Evolutionary conservation across 169 alveolate species (phyloP), one percentile per base, ranked within the genome.

Genomic region (Eimeria maxima): DNA sequence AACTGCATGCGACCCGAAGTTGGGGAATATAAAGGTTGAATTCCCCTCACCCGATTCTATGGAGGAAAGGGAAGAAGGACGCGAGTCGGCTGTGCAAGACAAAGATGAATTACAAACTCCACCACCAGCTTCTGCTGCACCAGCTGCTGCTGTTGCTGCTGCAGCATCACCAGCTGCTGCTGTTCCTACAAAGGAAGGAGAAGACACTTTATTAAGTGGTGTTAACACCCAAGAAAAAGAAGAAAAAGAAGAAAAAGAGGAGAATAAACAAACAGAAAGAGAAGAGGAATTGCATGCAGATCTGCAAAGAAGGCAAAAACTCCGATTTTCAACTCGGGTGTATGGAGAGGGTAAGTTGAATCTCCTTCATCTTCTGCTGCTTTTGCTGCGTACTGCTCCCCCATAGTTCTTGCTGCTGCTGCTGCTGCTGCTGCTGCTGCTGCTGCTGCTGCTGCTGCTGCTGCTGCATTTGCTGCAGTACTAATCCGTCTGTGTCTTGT

Each of bases 391-490:
- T n/a, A n/a, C n/a, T n/a, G n/a, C n/a, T n/a, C n/a, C n/a, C n/a
- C n/a, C n/a, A n/a, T n/a, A n/a, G n/a, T n/a, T 65, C 29, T n/a
- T 65, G 74, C 74, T 65, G 74, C 74, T 65, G 74, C 74, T 65
- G 74, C 74, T 67, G 76, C 76, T 67, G 76, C 76, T 16, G 76
- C 27, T 67, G 76, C 27, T 67, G 76, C 42, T 5, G 76, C 76
- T 5, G 76, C 76, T 67, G 76, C 33, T 67, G 76, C 76, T 67
- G 76, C 76, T 5, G 76, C 76, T 16, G 20, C 27, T 7, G 76
- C 76, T 67, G 76, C 76, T 67, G 76, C n/a, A n/a, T n/a, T n/a
- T n/a, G n/a, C n/a, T n/a, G n/a, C n/a, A n/a, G n/a, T n/a, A n/a
- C n/a, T n/a, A 10, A 8, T 22, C 27, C 8, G 76, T 13, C 7